These are phyloP conservation scores for Haberlea rhodopensis DNA, from an alignment of 257 asterid species.

Conservation along the genomic window DNA sequence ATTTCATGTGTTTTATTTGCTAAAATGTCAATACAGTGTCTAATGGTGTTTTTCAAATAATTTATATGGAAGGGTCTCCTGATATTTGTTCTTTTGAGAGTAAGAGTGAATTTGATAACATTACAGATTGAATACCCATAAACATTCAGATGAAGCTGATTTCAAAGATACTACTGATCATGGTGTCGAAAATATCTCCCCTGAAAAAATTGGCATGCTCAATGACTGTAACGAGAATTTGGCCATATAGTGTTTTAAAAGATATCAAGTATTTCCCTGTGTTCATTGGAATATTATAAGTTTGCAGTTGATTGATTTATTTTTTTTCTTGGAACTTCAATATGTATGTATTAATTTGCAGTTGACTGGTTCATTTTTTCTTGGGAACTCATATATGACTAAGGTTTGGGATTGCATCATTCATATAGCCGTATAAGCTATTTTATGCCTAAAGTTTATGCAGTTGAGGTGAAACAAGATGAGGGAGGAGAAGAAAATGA, in stretches of 20 bases:
- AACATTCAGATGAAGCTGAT: constrained; percentile 1
- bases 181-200: constrained; percentile 1
- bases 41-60: neutral
- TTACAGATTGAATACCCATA: constrained; percentile 1
- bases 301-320: no score
- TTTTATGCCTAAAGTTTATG: neutral
- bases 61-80: constrained; percentile 5
- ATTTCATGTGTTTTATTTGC: neutral
- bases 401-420: no score
- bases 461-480: neutral
- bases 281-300: no score
- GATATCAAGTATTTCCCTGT: no score
- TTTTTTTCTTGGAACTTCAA: neutral
- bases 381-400: no score
- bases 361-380: no score
- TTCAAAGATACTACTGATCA: constrained; percentile 14
- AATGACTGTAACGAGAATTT: no score
- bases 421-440: neutral
- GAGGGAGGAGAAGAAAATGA: constrained; percentile 15
- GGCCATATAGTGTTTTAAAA: neutral
- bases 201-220: neutral
- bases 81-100: neutral
- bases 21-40: neutral
- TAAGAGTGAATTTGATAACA: constrained; percentile 17
- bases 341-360: constrained; percentile 9